Conservation (phyloP, 2,329 filamentous ascomycete species). For the Aspergillus fischeri region DNA sequence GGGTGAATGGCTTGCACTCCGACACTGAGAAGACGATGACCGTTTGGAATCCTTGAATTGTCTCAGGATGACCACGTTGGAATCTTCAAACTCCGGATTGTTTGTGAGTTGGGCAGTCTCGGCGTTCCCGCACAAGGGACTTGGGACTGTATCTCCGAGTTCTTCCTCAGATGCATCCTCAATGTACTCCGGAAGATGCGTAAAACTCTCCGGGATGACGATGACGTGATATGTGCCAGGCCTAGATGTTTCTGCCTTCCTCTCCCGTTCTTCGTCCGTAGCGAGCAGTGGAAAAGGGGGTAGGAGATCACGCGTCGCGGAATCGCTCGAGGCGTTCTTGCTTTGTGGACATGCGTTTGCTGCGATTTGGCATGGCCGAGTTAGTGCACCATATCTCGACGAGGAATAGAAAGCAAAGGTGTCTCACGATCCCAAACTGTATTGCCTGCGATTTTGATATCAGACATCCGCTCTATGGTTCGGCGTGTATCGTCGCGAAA, state of each 20-base stretch:
- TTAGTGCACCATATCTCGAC: slow-evolving; percentile 10
- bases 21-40: slow-evolving; percentile 28
- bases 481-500: slow-evolving; percentile 52
- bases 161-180: slow-evolving; percentile 27
- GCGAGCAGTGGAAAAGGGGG: slow-evolving; percentile 52
- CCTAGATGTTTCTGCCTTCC: slow-evolving; percentile 48
- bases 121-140: slow-evolving; percentile 24
- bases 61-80: slow-evolving; percentile 49
- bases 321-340: slow-evolving; percentile 26
- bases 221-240: slow-evolving; percentile 56
- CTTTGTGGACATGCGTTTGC: slow-evolving; percentile 26
- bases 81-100: slow-evolving; percentile 32
- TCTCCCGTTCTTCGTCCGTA: slow-evolving; percentile 56
- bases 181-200: slow-evolving; percentile 49
- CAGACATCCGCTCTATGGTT: slow-evolving; percentile 49
- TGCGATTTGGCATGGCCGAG: slow-evolving; percentile 13
- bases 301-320: slow-evolving; percentile 42
- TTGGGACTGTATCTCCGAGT: slow-evolving; percentile 16
- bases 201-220: slow-evolving; percentile 53
- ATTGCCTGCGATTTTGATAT: slow-evolving; percentile 50
- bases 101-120: slow-evolving; percentile 24
- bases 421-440: slow-evolving; percentile 55
- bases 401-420: not conserved
- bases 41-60: slow-evolving; percentile 46
- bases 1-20: slow-evolving; percentile 29